phyloP scores from a whole-genome alignment of 139 green algal species.

The Chlorella vulgaris region DNA sequence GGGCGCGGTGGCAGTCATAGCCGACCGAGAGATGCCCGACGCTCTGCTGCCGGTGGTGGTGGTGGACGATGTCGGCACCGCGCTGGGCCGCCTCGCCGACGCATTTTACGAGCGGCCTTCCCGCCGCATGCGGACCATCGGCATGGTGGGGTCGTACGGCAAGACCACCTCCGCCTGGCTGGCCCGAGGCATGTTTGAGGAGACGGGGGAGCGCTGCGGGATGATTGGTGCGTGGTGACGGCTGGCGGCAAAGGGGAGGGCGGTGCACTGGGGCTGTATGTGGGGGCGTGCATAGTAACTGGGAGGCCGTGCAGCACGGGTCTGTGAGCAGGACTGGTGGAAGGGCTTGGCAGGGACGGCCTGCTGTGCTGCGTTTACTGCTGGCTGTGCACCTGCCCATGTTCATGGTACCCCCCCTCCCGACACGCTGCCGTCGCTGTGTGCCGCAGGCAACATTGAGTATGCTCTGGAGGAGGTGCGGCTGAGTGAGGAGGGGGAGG shows the following conservation, averaged over 20 bases:
- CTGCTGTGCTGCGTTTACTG: too few relatives aligned
- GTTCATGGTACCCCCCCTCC: not conserved
- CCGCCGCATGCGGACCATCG: conserved; percentile 53
- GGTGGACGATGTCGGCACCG: conserved; percentile 35
- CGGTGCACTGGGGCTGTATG: not conserved
- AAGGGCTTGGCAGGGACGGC: too few relatives aligned
- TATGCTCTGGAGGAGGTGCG: conserved; percentile 71
- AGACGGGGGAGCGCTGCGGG: conserved; percentile 48
- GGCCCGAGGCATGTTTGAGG: conserved; percentile 86
- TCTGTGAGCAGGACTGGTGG: too few relatives aligned
- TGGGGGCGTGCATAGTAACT: not conserved
- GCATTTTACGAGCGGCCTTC: conserved; percentile 59
- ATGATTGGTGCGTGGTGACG: conserved; percentile 46
- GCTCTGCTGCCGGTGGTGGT: conserved; percentile 45
- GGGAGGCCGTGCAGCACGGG: too few relatives aligned
- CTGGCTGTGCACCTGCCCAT: not conserved
- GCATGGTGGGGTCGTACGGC: conserved; percentile 82
- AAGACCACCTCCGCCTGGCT: conserved; percentile 97
- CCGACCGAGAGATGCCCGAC: conserved; percentile 7
- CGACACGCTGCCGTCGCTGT: too few relatives aligned
- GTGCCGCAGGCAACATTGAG: conserved; percentile 75
- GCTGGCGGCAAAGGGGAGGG: not conserved
- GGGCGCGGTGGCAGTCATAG: conserved; percentile 42
- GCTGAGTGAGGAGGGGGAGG: conserved; percentile 70
- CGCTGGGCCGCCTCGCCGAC: conserved; percentile 31